These are phyloP conservation scores for Penicillium sclerotiorum DNA, from an alignment of 2,329 filamentous ascomycete species.

Conservation along the genomic window DNA sequence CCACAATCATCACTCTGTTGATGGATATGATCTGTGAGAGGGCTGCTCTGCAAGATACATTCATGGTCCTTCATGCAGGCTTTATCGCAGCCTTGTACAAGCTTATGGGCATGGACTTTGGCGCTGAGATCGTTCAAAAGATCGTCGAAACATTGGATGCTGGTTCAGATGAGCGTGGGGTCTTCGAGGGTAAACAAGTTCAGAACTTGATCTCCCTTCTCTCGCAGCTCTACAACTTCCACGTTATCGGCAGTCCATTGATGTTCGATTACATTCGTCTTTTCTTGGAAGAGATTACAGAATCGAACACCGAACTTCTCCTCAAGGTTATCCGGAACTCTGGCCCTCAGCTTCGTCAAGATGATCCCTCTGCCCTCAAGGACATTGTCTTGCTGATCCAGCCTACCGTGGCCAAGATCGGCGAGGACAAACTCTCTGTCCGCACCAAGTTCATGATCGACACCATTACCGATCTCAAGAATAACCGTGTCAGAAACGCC, in stretches of 20 bases:
- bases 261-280: constrained; percentile 89
- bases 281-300: constrained; percentile 73
- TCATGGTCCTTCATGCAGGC: constrained; percentile 85
- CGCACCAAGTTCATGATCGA: constrained; percentile 98
- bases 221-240: constrained; percentile 88
- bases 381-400: constrained; percentile 83
- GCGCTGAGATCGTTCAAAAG: constrained; percentile 79
- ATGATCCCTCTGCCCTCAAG: constrained; percentile 85
- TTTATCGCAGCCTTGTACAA: constrained; percentile 89
- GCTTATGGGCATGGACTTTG: constrained; percentile 83
- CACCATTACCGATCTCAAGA: constrained; percentile 90
- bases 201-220: constrained; percentile 81
- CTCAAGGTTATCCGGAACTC: constrained; percentile 80
- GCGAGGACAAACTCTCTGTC: constrained; percentile 73
- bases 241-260: constrained; percentile 78
- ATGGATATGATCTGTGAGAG: constrained; percentile 78
- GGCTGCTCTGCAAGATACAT: constrained; percentile 79
- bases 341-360: constrained; percentile 80
- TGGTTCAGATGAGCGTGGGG: constrained; percentile 56
- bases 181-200: constrained; percentile 59
- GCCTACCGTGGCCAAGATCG: constrained; percentile 67
- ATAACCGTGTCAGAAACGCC: constrained; percentile 81
- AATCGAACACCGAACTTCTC: constrained; percentile 85
- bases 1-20: constrained; percentile 74
- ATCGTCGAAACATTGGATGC: constrained; percentile 74